Evolutionary conservation across 2,329 filamentous ascomycete species (phyloP).

Genomic region (Apiospora sp.): DNA sequence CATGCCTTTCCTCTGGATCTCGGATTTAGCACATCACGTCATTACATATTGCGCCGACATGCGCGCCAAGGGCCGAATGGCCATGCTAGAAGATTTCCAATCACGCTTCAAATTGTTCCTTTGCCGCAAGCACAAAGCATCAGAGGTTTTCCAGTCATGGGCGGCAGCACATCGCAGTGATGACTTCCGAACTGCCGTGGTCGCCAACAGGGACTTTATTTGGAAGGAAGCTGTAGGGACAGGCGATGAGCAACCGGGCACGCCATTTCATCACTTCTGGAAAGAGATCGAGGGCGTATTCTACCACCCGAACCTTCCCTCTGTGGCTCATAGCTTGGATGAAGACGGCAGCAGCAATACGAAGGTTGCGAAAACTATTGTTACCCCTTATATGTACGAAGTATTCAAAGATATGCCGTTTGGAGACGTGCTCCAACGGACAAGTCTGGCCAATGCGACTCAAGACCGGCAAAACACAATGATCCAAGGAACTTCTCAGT

Average conservation of each 20-base stretch:
- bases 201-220: slow-evolving; percentile 68
- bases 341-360: neutral
- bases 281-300: slow-evolving; percentile 52
- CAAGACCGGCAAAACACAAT: neutral
- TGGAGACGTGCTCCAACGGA: slow-evolving; percentile 55
- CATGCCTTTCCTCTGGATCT: slow-evolving; percentile 73
- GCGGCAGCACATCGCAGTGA: slow-evolving; percentile 49
- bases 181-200: slow-evolving; percentile 71
- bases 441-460: slow-evolving; percentile 26
- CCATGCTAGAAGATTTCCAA: slow-evolving; percentile 65
- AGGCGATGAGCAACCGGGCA: neutral
- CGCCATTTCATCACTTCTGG: slow-evolving; percentile 5
- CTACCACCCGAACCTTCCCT: slow-evolving; percentile 41
- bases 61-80: slow-evolving; percentile 39
- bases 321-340: slow-evolving; percentile 28
- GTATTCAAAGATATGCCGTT: slow-evolving; percentile 72
- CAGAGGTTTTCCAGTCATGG: slow-evolving; percentile 62
- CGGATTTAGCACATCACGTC: slow-evolving; percentile 74
- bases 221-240: slow-evolving; percentile 64
- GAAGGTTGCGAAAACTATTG: slow-evolving; percentile 59
- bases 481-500: slow-evolving; percentile 3
- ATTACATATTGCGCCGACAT: slow-evolving; percentile 67
- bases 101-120: slow-evolving; percentile 67
- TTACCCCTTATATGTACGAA: slow-evolving; percentile 73
- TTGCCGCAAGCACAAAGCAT: slow-evolving; percentile 48